These are phyloP conservation scores for Verticillium zaregamsianum DNA, from an alignment of 2,329 filamentous ascomycete species.

Conservation along the genomic window DNA sequence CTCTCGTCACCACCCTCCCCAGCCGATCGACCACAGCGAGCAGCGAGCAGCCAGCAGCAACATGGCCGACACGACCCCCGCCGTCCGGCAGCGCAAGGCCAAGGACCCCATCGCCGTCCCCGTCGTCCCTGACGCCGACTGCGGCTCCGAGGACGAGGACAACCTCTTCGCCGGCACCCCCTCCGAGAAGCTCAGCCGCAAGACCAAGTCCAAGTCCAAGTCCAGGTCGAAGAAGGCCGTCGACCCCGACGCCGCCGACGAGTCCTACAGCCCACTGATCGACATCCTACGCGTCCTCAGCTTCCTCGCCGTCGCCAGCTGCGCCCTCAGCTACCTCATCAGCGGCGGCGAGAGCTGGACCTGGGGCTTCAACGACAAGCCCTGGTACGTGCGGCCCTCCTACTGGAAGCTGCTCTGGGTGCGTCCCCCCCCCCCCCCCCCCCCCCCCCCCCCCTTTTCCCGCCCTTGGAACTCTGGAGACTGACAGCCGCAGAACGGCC, in stretches of 20 bases:
- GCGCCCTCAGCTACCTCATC: conserved; percentile 70
- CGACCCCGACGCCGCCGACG: conserved; percentile 55
- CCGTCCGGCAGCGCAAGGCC: conserved; percentile 41
- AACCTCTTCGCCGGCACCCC: conserved; percentile 22
- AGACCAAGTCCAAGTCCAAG: conserved; percentile 21
- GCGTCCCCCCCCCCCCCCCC: conserved; percentile 21
- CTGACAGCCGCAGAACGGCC: conserved; percentile 42
- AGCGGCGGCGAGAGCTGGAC: conserved; percentile 65
- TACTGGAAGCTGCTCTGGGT: conserved; percentile 60
- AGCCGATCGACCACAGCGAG: neutral
- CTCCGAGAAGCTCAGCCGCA: conserved; percentile 14
- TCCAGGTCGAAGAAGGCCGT: conserved; percentile 19
- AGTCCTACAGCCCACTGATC: conserved; percentile 49
- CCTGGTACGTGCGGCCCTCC: conserved; percentile 56
- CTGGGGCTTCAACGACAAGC: conserved; percentile 60
- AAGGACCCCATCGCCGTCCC: conserved; percentile 15
- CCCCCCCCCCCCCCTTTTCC: neutral
- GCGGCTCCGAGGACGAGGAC: conserved; percentile 16
- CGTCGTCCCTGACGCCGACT: neutral
- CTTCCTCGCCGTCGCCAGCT: conserved; percentile 62
- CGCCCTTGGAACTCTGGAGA: neutral
- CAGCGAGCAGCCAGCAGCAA: too few relatives aligned
- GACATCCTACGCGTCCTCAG: conserved; percentile 67
- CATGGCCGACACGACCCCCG: conserved; percentile 28
- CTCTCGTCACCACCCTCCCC: neutral